Evolutionary conservation across 73 alveolate genomes (phyloP).

Genomic region (Stentor roeselii): DNA sequence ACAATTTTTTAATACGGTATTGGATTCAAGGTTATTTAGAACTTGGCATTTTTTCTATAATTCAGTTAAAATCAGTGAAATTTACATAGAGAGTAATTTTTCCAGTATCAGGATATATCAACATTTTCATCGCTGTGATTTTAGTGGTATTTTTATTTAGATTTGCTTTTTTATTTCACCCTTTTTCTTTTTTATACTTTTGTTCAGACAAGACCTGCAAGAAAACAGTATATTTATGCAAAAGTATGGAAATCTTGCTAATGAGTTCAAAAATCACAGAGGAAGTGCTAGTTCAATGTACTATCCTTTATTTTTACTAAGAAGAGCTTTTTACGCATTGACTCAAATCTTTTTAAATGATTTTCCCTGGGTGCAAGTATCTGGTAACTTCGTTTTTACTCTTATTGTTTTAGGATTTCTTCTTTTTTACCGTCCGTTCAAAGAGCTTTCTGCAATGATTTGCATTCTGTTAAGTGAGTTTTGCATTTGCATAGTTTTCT

Average conservation of each 20-base stretch:
- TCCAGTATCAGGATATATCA: too few relatives aligned
- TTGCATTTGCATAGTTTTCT: too few relatives aligned
- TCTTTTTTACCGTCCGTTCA: background rate
- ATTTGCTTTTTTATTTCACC: background rate
- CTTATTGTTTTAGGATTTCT: background rate
- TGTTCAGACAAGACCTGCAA: background rate
- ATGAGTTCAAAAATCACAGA: background rate
- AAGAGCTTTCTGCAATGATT: background rate
- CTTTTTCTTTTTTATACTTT: too few relatives aligned
- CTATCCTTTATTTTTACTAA: conserved; percentile 1
- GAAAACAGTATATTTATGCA: background rate
- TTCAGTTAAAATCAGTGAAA: too few relatives aligned
- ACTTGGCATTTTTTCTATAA: too few relatives aligned
- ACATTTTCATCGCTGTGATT: background rate
- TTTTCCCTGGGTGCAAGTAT: background rate
- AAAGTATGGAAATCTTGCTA: background rate
- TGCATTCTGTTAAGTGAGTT: background rate
- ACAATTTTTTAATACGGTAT: too few relatives aligned
- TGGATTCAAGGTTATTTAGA: too few relatives aligned
- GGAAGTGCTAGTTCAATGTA: background rate
- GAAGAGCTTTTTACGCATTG: background rate
- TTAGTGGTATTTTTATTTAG: background rate
- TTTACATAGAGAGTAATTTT: too few relatives aligned
- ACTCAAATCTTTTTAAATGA: conserved; percentile 8
- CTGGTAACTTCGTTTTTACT: background rate